phyloP scores from a whole-genome alignment of 192 early-diverging fungal genomes.

The Spizellomyces punctatus region DNA sequence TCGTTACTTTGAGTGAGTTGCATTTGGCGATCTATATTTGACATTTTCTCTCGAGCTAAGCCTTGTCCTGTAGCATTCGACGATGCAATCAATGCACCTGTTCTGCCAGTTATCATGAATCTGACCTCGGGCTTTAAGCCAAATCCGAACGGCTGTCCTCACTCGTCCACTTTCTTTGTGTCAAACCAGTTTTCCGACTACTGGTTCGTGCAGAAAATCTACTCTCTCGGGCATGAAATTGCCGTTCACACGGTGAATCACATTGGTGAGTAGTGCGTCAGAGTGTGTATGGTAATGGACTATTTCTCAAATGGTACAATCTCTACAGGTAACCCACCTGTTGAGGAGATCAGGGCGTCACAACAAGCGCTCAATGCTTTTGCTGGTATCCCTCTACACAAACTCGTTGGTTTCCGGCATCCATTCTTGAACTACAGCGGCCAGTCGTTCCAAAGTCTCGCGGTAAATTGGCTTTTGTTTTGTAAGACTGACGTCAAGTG shows the following conservation, averaged over 20 bases:
- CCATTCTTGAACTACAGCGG: conserved; percentile 39
- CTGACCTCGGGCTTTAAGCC: conserved; percentile 16
- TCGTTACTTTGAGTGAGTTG: conserved; percentile 30
- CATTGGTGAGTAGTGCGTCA: conserved; percentile 18
- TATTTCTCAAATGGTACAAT: neutral
- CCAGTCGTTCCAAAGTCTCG: conserved; percentile 16
- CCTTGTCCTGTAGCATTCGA: conserved; percentile 48
- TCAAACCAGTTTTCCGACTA: conserved; percentile 67
- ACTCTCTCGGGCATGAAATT: conserved; percentile 67
- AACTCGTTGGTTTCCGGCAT: conserved; percentile 40
- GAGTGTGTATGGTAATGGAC: neutral
- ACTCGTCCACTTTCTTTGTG: conserved; percentile 61
- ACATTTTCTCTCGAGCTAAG: neutral
- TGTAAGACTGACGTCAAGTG: conserved; percentile 1
- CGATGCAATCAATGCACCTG: conserved; percentile 54
- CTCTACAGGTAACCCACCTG: conserved; percentile 2
- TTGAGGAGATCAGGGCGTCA: conserved; percentile 22
- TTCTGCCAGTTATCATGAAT: conserved; percentile 15
- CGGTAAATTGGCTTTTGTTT: neutral
- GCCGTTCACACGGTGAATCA: conserved; percentile 64
- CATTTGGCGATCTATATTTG: neutral
- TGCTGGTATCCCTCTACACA: conserved; percentile 30
- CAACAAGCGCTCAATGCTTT: conserved; percentile 28
- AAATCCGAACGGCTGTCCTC: conserved; percentile 65
- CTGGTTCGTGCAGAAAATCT: conserved; percentile 59